Base-by-base conservation (phyloP, 2,329 filamentous ascomycete genomes). In the Fusarium annulatum region DNA sequence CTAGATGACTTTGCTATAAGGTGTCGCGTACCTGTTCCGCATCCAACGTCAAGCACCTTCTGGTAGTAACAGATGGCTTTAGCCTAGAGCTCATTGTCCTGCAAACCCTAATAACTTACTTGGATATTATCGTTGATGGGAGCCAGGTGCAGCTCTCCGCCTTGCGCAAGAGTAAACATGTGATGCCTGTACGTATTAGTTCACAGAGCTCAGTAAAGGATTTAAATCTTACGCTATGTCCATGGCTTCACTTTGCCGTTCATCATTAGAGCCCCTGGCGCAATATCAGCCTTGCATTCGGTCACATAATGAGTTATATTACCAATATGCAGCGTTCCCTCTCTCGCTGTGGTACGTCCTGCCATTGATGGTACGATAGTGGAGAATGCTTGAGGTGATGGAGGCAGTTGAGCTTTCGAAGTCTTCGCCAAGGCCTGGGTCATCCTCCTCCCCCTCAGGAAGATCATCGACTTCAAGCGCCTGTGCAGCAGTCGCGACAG, bases 321-420 rank as follows among this genome's bases (percentile, higher is more conserved):
- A 68, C 65, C 65, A 68, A n/a, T 68, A 68, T 8, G 65, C 56
- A 3, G 65, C 65, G 34, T 68, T 68, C 14, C 65, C 65, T 43
- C 65, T 63, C 12, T 68, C 64, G 18, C 65, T 68, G 5, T 68
- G 64, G 3, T 63, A 68, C 9, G 65, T 68, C 7, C 65, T 55
- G 7, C 65, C 65, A 9, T 63, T 68, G 38, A 68, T 68, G 8
- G 64, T 68, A 11, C 65, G 65, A 9, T 68, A 68, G 16, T 68
- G n/a, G n/a, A 68, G 42, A 11, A 68, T 68, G 8, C 65, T 68
- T 12, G 65, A 68, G 4, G 65, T 68, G 9, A 68, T 68, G 0
- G 65, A 68, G 9, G 65, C 56, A 5, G 65, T 68, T 7, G 65
- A 68, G 16, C 65, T 68, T 38, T 63, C 65, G 1, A 26, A 34